These are phyloP conservation scores for Claviceps sp. DNA, from an alignment of 2,329 filamentous ascomycete species.

Conservation along the genomic window DNA sequence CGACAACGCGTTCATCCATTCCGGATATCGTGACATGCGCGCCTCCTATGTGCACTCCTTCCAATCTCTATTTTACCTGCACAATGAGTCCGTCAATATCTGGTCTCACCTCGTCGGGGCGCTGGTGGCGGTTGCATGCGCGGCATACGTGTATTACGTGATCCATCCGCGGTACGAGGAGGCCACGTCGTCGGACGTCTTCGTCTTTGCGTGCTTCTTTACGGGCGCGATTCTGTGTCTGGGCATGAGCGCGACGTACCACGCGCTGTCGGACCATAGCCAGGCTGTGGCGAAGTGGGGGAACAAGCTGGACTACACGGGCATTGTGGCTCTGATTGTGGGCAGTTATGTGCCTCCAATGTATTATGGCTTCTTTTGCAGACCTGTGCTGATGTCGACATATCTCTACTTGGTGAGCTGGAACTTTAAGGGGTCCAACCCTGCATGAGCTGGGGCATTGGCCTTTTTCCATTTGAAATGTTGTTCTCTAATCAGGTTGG, in stretches of 20 bases:
- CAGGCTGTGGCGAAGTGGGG: slow-evolving; percentile 64
- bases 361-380: slow-evolving; percentile 73
- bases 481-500: too few species aligned
- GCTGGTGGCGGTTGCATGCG: slow-evolving; percentile 38
- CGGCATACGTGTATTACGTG: slow-evolving; percentile 38
- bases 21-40: slow-evolving; percentile 39
- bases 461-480: neutral
- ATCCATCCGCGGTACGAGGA: slow-evolving; percentile 53
- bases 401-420: slow-evolving; percentile 63
- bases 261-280: slow-evolving; percentile 77
- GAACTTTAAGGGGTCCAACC: neutral
- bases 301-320: slow-evolving; percentile 89
- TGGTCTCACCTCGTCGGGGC: slow-evolving; percentile 55
- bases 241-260: slow-evolving; percentile 73
- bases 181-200: slow-evolving; percentile 49
- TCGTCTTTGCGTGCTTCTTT: slow-evolving; percentile 70
- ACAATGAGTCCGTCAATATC: slow-evolving; percentile 52
- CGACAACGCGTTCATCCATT: slow-evolving; percentile 42
- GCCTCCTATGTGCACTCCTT: slow-evolving; percentile 33
- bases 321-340: slow-evolving; percentile 83
- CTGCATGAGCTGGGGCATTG: too few species aligned
- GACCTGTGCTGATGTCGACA: slow-evolving; percentile 46
- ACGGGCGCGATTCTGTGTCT: slow-evolving; percentile 58
- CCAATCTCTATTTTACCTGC: slow-evolving; percentile 36
- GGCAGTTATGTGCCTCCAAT: slow-evolving; percentile 82